Base-by-base conservation (phyloP, 2,329 filamentous ascomycete species). In the Chaetomium olivaceum region DNA sequence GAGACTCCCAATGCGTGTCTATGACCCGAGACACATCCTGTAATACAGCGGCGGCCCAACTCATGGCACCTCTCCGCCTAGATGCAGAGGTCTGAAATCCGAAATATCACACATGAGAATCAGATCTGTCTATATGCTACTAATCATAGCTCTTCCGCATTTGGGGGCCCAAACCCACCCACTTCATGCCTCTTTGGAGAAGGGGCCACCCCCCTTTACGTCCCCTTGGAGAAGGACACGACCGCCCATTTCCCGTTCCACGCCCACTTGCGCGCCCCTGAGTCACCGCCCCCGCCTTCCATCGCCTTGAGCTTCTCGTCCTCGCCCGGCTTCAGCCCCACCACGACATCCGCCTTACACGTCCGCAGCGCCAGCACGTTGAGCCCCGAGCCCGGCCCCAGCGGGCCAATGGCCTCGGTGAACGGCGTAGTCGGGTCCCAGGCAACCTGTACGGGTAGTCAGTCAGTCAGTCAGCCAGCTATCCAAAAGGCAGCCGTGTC, bases 231-330 rank as follows among this genome's bases (percentile, higher is more conserved):
- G 73, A 93, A 92, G 33, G 91, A 93, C 4, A 96, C 89, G n/a
- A 98, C 92, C 6, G 94, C 94, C 91, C 92, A 98, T 78, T 97
- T 97, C 51, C 94, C 94, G 74, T 87, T 91, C 93, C 93, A 98
- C 0, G 92, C 93, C 94, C 94, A 98, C 77, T 91, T 91, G 63
- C 95, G 84, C 27, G 87, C 84, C 76, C 90, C 77, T 70, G 85
- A 80, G 67, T 92, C 88, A 19, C 89, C 91, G 3, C 90, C 91
- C 1, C 91, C 91, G 19, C 84, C 87, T 61, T 91, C 87, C 61
- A 80, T 84, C 9, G 84, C 81, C 70, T 84, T 87, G 61, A 98
- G 81, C 76, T 89, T 87, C 79, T 97, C 93, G 74, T 99, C 95
- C 75, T 90, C 86, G 7, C 94, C 93, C 9, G 87, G 77, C 16